These are phyloP conservation scores for Carex sylvatica DNA, from an alignment of 202 grass and related monocot genomes.

Conservation along the genomic window DNA sequence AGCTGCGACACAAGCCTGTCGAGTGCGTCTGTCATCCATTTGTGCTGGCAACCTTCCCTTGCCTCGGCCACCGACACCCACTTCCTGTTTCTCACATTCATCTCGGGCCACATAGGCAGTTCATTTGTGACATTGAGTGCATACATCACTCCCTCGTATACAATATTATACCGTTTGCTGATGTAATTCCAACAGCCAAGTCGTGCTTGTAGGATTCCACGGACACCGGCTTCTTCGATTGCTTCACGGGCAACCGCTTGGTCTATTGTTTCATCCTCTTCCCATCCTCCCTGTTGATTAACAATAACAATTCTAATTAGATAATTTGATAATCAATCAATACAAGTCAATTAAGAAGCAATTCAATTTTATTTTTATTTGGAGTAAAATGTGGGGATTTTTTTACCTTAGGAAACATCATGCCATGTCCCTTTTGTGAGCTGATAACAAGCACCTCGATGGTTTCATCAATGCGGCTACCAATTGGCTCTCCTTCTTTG, in stretches of 20 bases:
- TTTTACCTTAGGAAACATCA: conserved; percentile 93
- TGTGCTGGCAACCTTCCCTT: conserved; percentile 67
- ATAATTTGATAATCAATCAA: background rate
- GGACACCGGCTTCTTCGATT: conserved; percentile 84
- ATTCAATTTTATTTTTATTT: background rate
- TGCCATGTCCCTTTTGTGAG: conserved; percentile 91
- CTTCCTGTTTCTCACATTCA: conserved; percentile 53
- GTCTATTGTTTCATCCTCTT: conserved; percentile 68
- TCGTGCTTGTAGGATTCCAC: conserved; percentile 37
- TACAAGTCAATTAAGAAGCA: background rate
- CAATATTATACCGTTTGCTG: conserved; percentile 64
- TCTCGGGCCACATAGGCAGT: conserved; percentile 81
- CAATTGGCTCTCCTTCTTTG: background rate
- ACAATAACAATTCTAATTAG: background rate
- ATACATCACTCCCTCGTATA: conserved; percentile 79
- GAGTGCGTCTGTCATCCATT: conserved; percentile 80
- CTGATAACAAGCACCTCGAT: conserved; percentile 83
- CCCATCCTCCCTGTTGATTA: conserved; percentile 68
- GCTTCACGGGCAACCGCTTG: conserved; percentile 74
- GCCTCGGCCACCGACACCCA: conserved; percentile 66
- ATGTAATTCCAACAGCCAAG: conserved; percentile 74
- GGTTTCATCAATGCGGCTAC: conserved; percentile 25
- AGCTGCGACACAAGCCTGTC: conserved; percentile 46
- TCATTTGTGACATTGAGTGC: conserved; percentile 66
- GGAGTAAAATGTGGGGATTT: background rate